phyloP scores from a whole-genome alignment of 768 basidiomycete genomes.

The Multifurca ochricompacta region DNA sequence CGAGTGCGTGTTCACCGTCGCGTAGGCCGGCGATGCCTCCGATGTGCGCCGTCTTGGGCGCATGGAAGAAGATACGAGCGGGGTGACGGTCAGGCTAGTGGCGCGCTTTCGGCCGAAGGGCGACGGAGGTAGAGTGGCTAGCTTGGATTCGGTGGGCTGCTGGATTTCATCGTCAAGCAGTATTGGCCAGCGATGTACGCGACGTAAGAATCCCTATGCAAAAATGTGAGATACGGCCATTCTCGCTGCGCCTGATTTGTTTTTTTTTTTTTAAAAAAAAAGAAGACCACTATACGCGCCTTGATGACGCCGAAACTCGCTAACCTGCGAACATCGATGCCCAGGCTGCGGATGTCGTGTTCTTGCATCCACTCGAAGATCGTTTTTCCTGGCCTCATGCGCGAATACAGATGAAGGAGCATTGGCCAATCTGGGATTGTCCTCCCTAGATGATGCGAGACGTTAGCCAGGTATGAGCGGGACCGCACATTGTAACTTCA shows the following conservation, averaged over 20 bases:
- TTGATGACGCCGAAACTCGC: slow-evolving; percentile 97
- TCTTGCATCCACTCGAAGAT: slow-evolving; percentile 84
- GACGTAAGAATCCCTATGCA: slow-evolving; percentile 74
- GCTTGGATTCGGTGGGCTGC: slow-evolving; percentile 1
- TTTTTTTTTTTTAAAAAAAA: too few species aligned
- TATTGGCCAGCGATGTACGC: slow-evolving; percentile 91
- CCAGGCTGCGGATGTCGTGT: slow-evolving; percentile 58
- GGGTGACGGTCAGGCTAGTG: slow-evolving; percentile 11
- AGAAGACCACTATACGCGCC: slow-evolving; percentile 33
- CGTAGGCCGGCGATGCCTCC: neutral
- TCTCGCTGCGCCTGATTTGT: too few species aligned
- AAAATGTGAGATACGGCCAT: neutral
- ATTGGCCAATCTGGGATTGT: slow-evolving; percentile 78
- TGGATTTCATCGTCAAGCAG: slow-evolving; percentile 34
- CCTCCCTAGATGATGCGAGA: slow-evolving; percentile 33
- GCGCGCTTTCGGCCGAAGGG: slow-evolving; percentile 20
- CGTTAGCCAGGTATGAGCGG: slow-evolving; percentile 5
- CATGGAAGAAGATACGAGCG: neutral
- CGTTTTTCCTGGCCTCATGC: slow-evolving; percentile 74
- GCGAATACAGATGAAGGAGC: slow-evolving; percentile 79
- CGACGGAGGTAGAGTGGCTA: slow-evolving; percentile 16
- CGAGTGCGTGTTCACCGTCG: slow-evolving; percentile 4
- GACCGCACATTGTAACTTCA: slow-evolving; percentile 23
- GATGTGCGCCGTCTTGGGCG: slow-evolving; percentile 15
- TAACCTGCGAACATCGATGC: slow-evolving; percentile 90